Conservation (phyloP, 352 stramenopile genomes). For the Plasmopara viticola region DNA sequence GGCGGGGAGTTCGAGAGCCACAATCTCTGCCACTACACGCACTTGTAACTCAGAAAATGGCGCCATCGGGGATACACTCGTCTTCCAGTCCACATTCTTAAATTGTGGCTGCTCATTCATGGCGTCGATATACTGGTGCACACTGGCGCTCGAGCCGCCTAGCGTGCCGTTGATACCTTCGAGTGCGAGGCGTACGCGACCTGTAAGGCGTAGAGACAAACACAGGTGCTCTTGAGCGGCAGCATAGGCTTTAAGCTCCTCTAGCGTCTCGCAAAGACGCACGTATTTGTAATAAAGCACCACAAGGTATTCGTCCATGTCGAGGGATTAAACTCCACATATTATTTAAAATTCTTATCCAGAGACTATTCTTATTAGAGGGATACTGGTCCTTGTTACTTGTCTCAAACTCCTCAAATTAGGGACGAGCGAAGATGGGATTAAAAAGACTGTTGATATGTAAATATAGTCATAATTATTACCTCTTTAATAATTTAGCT, state of each 20-base stretch:
- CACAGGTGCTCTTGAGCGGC: slow-evolving; percentile 45
- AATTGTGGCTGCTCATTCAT: slow-evolving; percentile 40
- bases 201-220: slow-evolving; percentile 42
- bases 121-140: slow-evolving; percentile 57
- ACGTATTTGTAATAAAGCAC: slow-evolving; percentile 86
- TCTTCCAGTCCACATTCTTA: slow-evolving; percentile 79
- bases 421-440: too few relatives aligned
- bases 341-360: too few relatives aligned
- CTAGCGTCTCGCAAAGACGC: slow-evolving; percentile 36
- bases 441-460: not conserved
- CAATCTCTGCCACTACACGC: slow-evolving; percentile 61
- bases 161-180: slow-evolving; percentile 87
- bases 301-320: slow-evolving; percentile 33
- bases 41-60: slow-evolving; percentile 71
- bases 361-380: too few relatives aligned
- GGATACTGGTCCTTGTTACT: too few relatives aligned
- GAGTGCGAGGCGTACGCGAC: slow-evolving; percentile 68
- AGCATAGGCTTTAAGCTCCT: slow-evolving; percentile 33
- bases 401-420: too few relatives aligned
- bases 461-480: not conserved
- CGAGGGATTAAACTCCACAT: too few relatives aligned
- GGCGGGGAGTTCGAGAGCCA: slow-evolving; percentile 63
- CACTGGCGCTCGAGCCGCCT: slow-evolving; percentile 27
- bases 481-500: not conserved
- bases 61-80: slow-evolving; percentile 33